These are phyloP conservation scores for Fusarium zealandicum DNA, from an alignment of 2,329 filamentous ascomycete species.

Conservation along the genomic window DNA sequence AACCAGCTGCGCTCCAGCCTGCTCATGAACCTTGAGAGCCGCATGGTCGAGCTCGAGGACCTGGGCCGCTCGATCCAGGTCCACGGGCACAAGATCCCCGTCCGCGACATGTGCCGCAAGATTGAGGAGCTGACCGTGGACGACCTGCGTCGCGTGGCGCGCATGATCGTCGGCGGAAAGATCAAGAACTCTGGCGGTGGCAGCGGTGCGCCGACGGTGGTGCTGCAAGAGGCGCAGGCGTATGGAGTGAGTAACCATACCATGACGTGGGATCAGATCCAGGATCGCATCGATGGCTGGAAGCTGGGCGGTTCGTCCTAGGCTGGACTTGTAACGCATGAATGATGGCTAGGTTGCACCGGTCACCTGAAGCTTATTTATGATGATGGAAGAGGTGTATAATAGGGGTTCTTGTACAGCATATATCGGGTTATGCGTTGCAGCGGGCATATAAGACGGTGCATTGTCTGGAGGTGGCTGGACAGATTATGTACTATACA, in stretches of 20 bases:
- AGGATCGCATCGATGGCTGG: constrained; percentile 85
- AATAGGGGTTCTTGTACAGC: constrained; percentile 34
- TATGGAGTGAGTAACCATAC: constrained; percentile 71
- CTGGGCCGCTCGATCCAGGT: constrained; percentile 94
- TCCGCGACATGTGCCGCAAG: constrained; percentile 88
- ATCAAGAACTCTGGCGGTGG: constrained; percentile 79
- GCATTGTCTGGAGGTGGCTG: constrained; percentile 22
- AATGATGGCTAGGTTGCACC: no score
- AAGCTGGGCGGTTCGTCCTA: constrained; percentile 69
- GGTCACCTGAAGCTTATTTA: constrained; percentile 2
- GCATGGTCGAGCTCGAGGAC: constrained; percentile 98
- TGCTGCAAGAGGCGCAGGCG: constrained; percentile 88
- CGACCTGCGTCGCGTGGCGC: constrained; percentile 84
- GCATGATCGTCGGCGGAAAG: constrained; percentile 76
- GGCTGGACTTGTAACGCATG: neutral
- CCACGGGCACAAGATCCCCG: constrained; percentile 91
- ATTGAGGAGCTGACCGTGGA: constrained; percentile 83
- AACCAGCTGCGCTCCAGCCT: constrained; percentile 91
- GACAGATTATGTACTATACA: constrained; percentile 30
- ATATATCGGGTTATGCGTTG: constrained; percentile 22
- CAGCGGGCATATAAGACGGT: constrained; percentile 13
- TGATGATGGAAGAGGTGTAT: constrained; percentile 31
- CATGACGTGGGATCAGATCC: constrained; percentile 87
- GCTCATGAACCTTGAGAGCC: constrained; percentile 95
- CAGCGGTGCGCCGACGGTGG: constrained; percentile 89